Percentiles rank a stretch among this genome's conserved stretches.
phyloP scores from a whole-genome alignment of 345 rosid species.

The Citrus unshiu region DNA sequence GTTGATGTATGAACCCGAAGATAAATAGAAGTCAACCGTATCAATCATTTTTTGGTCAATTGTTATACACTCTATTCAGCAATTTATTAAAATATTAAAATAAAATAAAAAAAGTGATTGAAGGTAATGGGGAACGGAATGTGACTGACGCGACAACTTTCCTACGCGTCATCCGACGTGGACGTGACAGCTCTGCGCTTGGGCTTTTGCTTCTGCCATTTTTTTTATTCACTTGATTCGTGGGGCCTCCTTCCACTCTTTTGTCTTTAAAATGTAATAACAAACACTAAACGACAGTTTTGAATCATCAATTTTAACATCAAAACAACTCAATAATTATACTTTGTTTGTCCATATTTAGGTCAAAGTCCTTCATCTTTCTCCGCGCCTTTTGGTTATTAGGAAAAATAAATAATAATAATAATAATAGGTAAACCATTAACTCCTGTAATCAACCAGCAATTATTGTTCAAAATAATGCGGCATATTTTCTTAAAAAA shows the following conservation, averaged over 20 bases:
- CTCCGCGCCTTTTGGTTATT: not conserved
- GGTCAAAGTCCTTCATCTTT: not conserved
- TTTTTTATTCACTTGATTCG: not conserved
- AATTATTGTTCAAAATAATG: too few relatives aligned
- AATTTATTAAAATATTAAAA: too few relatives aligned
- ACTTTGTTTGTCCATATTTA: too few relatives aligned
- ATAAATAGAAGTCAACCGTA: too few relatives aligned
- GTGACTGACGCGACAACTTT: slow-evolving; percentile 4
- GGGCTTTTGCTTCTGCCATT: not conserved
- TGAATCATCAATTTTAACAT: not conserved
- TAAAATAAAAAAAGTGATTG: not conserved
- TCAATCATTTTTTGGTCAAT: too few relatives aligned
- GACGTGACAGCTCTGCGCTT: not conserved
- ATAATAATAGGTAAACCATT: not conserved
- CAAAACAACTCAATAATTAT: not conserved
- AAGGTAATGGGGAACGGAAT: not conserved
- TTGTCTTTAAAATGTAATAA: not conserved
- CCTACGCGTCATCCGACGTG: slow-evolving; percentile 1
- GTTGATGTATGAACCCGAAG: too few relatives aligned
- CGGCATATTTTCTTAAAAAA: too few relatives aligned
- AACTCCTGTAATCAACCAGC: not conserved
- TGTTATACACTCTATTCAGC: too few relatives aligned
- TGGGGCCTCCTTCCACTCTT: not conserved
- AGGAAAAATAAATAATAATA: not conserved
- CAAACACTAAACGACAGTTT: not conserved